Evolutionary conservation across 176 grass and related monocot species (phyloP).

Genomic region (Triticum turgidum): DNA sequence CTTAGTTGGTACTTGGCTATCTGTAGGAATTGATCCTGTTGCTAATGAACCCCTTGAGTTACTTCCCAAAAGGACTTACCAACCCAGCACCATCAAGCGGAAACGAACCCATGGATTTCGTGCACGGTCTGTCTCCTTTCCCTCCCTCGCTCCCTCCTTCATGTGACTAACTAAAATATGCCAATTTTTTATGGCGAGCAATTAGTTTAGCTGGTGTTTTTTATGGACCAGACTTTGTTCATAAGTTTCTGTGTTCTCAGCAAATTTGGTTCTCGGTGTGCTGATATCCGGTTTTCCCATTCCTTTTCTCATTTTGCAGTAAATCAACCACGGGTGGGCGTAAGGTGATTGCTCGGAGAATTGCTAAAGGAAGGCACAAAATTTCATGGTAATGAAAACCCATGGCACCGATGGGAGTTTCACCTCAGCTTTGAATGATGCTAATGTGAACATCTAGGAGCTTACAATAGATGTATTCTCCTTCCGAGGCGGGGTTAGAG

Average conservation of each 20-base stretch:
- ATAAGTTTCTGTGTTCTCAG: neutral
- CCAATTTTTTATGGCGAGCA: neutral
- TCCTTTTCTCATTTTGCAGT: neutral
- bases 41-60: constrained; percentile 59
- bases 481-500: neutral
- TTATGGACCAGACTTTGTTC: neutral
- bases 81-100: constrained; percentile 85
- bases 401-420: neutral
- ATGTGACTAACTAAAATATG: constrained; percentile 5
- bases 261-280: neutral
- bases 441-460: constrained; percentile 5
- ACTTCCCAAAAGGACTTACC: constrained; percentile 86
- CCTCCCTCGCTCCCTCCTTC: neutral
- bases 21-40: constrained; percentile 61
- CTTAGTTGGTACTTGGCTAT: constrained; percentile 14
- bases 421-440: neutral
- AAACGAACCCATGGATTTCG: constrained; percentile 87
- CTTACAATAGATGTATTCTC: neutral
- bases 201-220: neutral
- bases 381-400: constrained; percentile 52
- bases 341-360: constrained; percentile 77
- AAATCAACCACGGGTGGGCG: constrained; percentile 80
- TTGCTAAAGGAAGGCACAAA: constrained; percentile 83
- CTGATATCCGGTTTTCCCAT: neutral
- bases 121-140: constrained; percentile 56